Evolutionary conservation across 1,284 basidiomycete species (phyloP).

Genomic region (Pseudozyma pruni): DNA sequence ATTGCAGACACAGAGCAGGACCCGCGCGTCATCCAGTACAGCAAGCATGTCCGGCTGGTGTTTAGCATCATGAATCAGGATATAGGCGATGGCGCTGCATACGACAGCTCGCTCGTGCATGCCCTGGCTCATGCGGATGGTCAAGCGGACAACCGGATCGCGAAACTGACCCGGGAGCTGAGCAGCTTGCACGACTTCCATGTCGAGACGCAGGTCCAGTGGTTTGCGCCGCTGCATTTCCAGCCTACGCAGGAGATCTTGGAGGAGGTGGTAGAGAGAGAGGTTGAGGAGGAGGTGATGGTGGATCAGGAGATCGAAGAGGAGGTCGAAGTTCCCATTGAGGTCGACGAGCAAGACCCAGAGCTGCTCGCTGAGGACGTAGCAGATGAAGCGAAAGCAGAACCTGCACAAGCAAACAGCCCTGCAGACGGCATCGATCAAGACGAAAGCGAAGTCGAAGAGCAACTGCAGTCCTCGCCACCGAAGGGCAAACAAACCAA

Average conservation of each 20-base stretch:
- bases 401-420: not conserved
- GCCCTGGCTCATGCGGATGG: conserved; percentile 7
- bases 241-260: conserved; percentile 73
- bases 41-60: conserved; percentile 55
- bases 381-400: conserved; percentile 4
- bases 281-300: conserved; percentile 25
- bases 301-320: conserved; percentile 5
- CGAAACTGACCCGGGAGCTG: conserved; percentile 24
- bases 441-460: conserved; percentile 4
- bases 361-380: not conserved
- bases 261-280: conserved; percentile 45
- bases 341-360: conserved; percentile 1
- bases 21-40: conserved; percentile 56
- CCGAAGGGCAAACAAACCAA: conserved; percentile 3
- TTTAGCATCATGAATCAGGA: conserved; percentile 65
- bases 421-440: too few species aligned
- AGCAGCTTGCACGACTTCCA: conserved; percentile 82
- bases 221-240: conserved; percentile 88
- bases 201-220: conserved; percentile 92
- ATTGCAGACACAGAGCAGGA: conserved; percentile 34
- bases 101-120: conserved; percentile 32
- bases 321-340: conserved; percentile 5
- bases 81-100: conserved; percentile 26
- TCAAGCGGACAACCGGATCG: conserved; percentile 19
- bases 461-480: not conserved